Conservation (phyloP, 306 rosid species). For the Medicago arabica region DNA sequence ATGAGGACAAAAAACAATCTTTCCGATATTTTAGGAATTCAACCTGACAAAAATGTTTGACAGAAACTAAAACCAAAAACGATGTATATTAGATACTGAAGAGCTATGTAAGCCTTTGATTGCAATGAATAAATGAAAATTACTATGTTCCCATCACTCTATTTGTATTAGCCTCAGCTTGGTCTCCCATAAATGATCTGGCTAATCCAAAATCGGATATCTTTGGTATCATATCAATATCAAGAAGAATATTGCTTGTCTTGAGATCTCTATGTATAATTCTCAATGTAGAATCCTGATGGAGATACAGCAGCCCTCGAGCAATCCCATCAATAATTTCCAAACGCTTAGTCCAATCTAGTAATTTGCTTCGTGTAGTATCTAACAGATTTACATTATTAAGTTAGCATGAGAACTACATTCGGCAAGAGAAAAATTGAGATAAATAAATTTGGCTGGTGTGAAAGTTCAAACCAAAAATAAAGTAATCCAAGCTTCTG, state of each 20-base stretch:
- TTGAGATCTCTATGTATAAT: conserved; percentile 38
- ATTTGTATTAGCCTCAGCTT: too few species aligned
- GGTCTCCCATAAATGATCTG: too few species aligned
- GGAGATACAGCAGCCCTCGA: conserved; percentile 29
- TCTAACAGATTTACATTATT: not conserved
- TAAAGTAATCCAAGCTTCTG: conserved; percentile 30
- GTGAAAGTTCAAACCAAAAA: conserved; percentile 33
- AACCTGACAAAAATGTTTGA: too few species aligned
- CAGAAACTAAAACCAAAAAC: too few species aligned
- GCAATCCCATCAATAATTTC: conserved; percentile 30
- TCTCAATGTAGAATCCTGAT: conserved; percentile 27
- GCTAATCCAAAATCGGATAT: too few species aligned
- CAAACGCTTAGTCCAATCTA: conserved; percentile 14
- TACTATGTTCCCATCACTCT: conserved; percentile 35
- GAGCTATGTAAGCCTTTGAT: not conserved
- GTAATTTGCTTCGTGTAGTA: not conserved
- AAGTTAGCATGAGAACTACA: not conserved
- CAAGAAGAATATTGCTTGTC: conserved; percentile 5
- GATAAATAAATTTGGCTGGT: not conserved
- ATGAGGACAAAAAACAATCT: too few species aligned
- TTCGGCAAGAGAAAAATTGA: not conserved
- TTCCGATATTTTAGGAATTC: too few species aligned
- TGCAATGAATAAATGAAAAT: not conserved
- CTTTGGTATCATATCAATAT: too few species aligned
- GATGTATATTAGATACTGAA: not conserved